Conservation (phyloP, 2,329 filamentous ascomycete species). For the Fusarium falciforme region DNA sequence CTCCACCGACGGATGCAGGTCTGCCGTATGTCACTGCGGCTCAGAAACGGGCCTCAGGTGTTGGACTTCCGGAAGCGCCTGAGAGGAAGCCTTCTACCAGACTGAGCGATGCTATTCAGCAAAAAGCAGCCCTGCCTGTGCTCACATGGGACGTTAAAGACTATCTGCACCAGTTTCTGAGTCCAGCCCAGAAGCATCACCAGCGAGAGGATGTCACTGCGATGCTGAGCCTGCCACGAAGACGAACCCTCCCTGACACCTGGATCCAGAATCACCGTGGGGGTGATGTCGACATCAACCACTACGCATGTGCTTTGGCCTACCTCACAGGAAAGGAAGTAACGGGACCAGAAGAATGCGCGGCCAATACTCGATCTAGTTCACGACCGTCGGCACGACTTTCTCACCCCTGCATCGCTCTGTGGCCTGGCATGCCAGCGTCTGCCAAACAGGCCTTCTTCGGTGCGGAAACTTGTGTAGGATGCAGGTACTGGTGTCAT, state of each 20-base stretch:
- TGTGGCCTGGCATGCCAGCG: conserved; percentile 35
- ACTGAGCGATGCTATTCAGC: neutral
- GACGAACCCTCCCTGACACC: conserved; percentile 38
- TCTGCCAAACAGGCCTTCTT: conserved; percentile 37
- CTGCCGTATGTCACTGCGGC: conserved; percentile 8
- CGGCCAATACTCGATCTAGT: conserved; percentile 3
- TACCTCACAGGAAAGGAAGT: conserved; percentile 47
- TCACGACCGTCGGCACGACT: conserved; percentile 31
- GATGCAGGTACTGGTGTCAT: conserved; percentile 46
- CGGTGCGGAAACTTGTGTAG: conserved; percentile 41
- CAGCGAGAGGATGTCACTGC: conserved; percentile 39
- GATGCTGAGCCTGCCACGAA: conserved; percentile 37
- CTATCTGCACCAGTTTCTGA: conserved; percentile 41
- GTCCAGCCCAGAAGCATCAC: conserved; percentile 29
- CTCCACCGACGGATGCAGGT: conserved; percentile 31
- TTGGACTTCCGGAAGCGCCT: neutral
- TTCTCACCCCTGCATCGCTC: conserved; percentile 43
- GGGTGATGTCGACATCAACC: conserved; percentile 26
- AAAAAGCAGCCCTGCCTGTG: neutral
- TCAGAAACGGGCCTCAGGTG: conserved; percentile 9
- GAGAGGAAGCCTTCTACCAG: conserved; percentile 9
- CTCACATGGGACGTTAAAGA: conserved; percentile 9
- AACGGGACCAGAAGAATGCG: conserved; percentile 32
- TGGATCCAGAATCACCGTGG: conserved; percentile 43
- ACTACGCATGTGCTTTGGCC: conserved; percentile 48